Evolutionary conservation across 106 monocot genomes (phyloP).

Genomic region (Phalaenopsis equestris): DNA sequence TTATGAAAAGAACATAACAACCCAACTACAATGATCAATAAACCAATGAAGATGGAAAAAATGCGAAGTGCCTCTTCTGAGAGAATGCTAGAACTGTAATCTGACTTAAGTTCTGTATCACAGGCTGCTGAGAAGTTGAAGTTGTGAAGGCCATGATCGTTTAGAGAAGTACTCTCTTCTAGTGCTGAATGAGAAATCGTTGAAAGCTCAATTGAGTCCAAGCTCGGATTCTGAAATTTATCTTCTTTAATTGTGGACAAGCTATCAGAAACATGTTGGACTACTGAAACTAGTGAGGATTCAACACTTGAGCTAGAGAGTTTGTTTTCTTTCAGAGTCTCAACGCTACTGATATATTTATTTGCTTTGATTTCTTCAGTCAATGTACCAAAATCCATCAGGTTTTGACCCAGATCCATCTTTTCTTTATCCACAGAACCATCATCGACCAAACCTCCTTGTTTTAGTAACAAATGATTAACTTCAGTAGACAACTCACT

Average conservation of each 20-base stretch:
- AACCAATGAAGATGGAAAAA: conserved; percentile 10
- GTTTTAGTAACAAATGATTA: neutral
- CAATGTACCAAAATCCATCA: neutral
- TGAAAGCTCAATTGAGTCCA: neutral
- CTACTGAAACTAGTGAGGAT: neutral
- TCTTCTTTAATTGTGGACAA: neutral
- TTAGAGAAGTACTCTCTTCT: neutral
- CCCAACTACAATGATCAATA: conserved; percentile 6
- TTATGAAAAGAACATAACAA: conserved; percentile 13
- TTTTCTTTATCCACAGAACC: neutral
- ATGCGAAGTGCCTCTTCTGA: neutral
- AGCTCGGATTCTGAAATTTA: neutral
- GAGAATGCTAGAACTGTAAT: neutral
- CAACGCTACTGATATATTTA: neutral
- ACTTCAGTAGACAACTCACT: neutral
- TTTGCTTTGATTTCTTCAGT: neutral
- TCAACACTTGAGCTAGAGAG: neutral
- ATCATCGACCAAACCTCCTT: neutral
- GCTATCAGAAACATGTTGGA: neutral
- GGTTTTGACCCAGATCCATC: neutral
- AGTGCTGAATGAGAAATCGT: neutral
- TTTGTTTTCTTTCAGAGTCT: neutral
- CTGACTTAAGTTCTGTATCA: neutral
- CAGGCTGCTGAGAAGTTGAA: neutral
- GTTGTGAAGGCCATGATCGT: neutral